Percentiles rank a stretch among this genome's conserved stretches.
Evolutionary conservation across 306 rosid genomes (phyloP).

Genomic region (Crotalaria pallida): DNA sequence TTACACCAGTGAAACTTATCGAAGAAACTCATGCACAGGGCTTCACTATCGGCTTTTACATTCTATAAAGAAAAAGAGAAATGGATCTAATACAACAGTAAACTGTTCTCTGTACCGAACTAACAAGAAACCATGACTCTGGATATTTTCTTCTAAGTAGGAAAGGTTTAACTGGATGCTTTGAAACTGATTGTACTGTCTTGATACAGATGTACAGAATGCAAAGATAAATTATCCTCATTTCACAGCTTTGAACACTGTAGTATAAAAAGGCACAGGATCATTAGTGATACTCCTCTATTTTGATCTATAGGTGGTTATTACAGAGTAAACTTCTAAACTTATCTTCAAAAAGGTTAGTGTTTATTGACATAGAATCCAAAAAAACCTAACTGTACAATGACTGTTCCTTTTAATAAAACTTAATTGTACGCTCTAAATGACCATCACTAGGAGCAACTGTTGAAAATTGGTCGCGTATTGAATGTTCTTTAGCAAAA

Average conservation of each 20-base stretch:
- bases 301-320: background rate
- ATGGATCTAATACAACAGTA: background rate
- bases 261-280: background rate
- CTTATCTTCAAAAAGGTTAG: background rate
- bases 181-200: background rate
- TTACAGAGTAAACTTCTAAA: background rate
- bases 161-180: background rate
- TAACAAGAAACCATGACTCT: background rate
- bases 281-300: background rate
- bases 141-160: background rate
- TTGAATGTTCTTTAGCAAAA: conserved; percentile 60
- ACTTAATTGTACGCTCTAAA: conserved; percentile 67
- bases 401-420: conserved; percentile 67
- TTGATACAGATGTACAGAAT: background rate
- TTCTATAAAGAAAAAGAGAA: background rate
- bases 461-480: conserved; percentile 69
- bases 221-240: background rate
- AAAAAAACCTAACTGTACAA: background rate
- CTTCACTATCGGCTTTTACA: background rate
- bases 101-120: background rate
- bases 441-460: conserved; percentile 90
- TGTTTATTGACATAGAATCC: background rate
- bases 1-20: background rate
- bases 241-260: background rate
- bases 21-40: background rate